phyloP scores from a whole-genome alignment of 2,329 filamentous ascomycete genomes.

The Fusarium sp. region DNA sequence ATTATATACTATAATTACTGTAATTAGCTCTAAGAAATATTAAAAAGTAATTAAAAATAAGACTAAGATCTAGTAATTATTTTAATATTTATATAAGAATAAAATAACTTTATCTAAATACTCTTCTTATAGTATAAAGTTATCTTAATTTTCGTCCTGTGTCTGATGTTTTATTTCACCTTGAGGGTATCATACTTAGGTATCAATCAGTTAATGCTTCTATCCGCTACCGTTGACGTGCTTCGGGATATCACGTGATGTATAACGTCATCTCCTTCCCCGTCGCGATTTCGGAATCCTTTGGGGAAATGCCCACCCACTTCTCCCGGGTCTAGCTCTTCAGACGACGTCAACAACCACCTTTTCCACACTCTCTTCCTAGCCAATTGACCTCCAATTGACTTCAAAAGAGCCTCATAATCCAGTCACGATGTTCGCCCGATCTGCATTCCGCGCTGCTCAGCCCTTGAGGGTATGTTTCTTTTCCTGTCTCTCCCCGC shows the following conservation, averaged over 20 bases:
- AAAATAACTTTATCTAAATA: too few relatives aligned
- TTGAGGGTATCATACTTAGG: too few relatives aligned
- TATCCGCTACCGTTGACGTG: too few relatives aligned
- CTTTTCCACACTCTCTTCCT: slow-evolving; percentile 13
- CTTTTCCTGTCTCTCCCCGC: background rate
- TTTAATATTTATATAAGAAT: too few relatives aligned
- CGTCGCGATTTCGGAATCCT: slow-evolving; percentile 30
- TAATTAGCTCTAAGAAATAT: too few relatives aligned
- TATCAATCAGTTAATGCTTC: too few relatives aligned
- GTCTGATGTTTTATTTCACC: too few relatives aligned
- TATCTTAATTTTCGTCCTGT: too few relatives aligned
- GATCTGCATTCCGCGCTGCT: slow-evolving; percentile 72
- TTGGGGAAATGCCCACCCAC: slow-evolving; percentile 23
- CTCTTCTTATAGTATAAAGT: too few relatives aligned
- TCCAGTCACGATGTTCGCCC: slow-evolving; percentile 71
- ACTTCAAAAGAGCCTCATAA: slow-evolving; percentile 31
- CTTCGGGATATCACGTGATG: slow-evolving; percentile 39
- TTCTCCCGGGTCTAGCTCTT: slow-evolving; percentile 25
- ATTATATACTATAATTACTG: too few relatives aligned
- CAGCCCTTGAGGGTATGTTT: slow-evolving; percentile 74
- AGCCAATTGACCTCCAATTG: slow-evolving; percentile 47
- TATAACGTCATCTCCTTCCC: slow-evolving; percentile 38
- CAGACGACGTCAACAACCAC: slow-evolving; percentile 18
- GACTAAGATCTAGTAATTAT: too few relatives aligned
- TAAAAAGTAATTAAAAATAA: too few relatives aligned